These are phyloP conservation scores for Fusarium nodosum DNA, from an alignment of 2,329 filamentous ascomycete genomes.

Conservation along the genomic window DNA sequence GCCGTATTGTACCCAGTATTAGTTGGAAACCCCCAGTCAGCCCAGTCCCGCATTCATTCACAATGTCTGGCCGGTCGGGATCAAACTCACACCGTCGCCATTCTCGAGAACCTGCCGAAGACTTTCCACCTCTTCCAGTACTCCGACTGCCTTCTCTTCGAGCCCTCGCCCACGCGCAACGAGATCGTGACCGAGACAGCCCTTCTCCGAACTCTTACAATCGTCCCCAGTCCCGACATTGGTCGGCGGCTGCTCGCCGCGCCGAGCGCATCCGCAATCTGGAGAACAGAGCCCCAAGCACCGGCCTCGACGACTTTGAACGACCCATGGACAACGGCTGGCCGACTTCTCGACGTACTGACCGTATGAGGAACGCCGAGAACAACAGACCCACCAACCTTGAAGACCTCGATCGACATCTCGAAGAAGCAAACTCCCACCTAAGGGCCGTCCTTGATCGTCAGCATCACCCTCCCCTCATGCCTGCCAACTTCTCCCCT, in stretches of 20 bases:
- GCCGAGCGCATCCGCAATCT: slow-evolving; percentile 56
- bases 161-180: slow-evolving; percentile 49
- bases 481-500: slow-evolving; percentile 54
- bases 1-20: slow-evolving; percentile 11
- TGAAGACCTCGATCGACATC: slow-evolving; percentile 56
- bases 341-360: slow-evolving; percentile 46
- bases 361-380: slow-evolving; percentile 48
- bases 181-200: slow-evolving; percentile 50
- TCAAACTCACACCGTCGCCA: slow-evolving; percentile 51
- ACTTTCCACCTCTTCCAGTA: slow-evolving; percentile 53
- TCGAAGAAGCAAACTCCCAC: slow-evolving; percentile 61
- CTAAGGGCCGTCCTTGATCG: slow-evolving; percentile 60
- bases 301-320: slow-evolving; percentile 49
- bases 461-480: slow-evolving; percentile 51
- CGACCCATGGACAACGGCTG: slow-evolving; percentile 49
- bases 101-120: slow-evolving; percentile 50
- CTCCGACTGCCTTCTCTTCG: slow-evolving; percentile 53
- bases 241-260: slow-evolving; percentile 51
- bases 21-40: slow-evolving; percentile 12
- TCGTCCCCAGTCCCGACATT: slow-evolving; percentile 46
- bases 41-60: slow-evolving; percentile 23
- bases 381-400: slow-evolving; percentile 49
- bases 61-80: slow-evolving; percentile 54
- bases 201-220: slow-evolving; percentile 40
- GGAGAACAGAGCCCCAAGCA: slow-evolving; percentile 48